phyloP scores from a whole-genome alignment of 2,329 filamentous ascomycete species.

The Fonsecaea multimorphosa region DNA sequence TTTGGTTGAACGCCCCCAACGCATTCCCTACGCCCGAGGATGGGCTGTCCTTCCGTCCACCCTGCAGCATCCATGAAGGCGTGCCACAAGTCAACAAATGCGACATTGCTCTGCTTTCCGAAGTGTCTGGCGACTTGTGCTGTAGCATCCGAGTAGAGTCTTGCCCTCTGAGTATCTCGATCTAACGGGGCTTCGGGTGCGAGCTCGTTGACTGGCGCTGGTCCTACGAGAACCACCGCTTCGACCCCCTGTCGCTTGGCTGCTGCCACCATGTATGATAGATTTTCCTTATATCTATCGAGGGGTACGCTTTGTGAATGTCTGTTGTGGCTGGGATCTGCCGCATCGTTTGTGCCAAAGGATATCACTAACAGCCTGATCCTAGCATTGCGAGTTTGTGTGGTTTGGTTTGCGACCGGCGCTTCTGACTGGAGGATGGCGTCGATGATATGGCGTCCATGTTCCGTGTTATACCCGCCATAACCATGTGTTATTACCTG shows the following conservation, averaged over 20 bases:
- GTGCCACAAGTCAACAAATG: neutral
- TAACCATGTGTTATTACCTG: constrained; percentile 3
- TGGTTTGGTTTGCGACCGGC: neutral
- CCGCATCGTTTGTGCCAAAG: constrained; percentile 1
- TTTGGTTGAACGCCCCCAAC: neutral
- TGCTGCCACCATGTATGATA: neutral
- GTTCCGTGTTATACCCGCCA: constrained; percentile 4
- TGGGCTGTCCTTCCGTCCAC: neutral
- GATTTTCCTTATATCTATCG: constrained; percentile 3
- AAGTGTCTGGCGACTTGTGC: neutral
- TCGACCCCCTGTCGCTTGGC: neutral
- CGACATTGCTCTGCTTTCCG: neutral
- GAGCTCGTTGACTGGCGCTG: neutral
- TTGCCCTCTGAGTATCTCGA: neutral
- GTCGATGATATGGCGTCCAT: constrained; percentile 1
- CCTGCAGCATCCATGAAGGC: neutral
- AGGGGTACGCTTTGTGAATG: neutral
- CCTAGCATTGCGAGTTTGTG: neutral
- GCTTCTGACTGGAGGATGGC: neutral
- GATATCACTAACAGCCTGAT: neutral
- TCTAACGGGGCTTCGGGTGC: neutral
- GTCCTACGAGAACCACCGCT: neutral
- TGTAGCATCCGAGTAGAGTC: neutral
- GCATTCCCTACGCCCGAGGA: neutral
- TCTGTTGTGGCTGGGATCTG: neutral